Percentiles rank a stretch among this genome's conserved stretches.
Evolutionary conservation across 2,329 filamentous ascomycete species (phyloP).

Genomic region (Hypomyces perniciosus): DNA sequence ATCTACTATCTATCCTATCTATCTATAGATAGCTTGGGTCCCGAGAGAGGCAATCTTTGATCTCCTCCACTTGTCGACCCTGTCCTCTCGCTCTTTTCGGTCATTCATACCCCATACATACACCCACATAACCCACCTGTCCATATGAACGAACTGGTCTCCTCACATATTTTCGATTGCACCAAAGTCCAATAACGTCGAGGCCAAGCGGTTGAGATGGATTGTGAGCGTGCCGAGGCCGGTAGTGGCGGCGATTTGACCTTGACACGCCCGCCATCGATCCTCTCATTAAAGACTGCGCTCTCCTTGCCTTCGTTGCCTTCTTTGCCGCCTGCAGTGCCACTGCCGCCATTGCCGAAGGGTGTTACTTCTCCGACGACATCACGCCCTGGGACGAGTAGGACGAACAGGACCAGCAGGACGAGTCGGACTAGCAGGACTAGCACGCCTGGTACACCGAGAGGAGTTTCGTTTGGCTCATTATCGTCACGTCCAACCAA

Average conservation of each 20-base stretch:
- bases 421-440: too few relatives aligned
- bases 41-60: neutral
- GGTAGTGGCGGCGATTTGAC: neutral
- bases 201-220: slow-evolving; percentile 8
- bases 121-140: too few relatives aligned
- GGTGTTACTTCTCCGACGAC: neutral
- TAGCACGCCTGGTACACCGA: neutral
- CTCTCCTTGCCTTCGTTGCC: slow-evolving; percentile 5
- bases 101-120: neutral
- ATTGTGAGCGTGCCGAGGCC: slow-evolving; percentile 2
- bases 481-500: slow-evolving; percentile 18
- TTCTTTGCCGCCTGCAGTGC: slow-evolving; percentile 9
- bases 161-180: neutral
- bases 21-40: neutral
- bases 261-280: slow-evolving; percentile 7
- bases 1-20: neutral
- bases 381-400: slow-evolving; percentile 2
- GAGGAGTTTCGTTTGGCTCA: slow-evolving; percentile 12
- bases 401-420: neutral
- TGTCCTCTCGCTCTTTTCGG: neutral
- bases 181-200: neutral
- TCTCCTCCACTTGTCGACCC: neutral
- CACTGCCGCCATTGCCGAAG: slow-evolving; percentile 8
- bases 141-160: slow-evolving; percentile 6
- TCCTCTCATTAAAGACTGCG: slow-evolving; percentile 9